A percentile compares a stretch with the other conserved stretches of the same genome.
phyloP scores from a whole-genome alignment of 2,329 filamentous ascomycete genomes.

The Paraphoma sp. region DNA sequence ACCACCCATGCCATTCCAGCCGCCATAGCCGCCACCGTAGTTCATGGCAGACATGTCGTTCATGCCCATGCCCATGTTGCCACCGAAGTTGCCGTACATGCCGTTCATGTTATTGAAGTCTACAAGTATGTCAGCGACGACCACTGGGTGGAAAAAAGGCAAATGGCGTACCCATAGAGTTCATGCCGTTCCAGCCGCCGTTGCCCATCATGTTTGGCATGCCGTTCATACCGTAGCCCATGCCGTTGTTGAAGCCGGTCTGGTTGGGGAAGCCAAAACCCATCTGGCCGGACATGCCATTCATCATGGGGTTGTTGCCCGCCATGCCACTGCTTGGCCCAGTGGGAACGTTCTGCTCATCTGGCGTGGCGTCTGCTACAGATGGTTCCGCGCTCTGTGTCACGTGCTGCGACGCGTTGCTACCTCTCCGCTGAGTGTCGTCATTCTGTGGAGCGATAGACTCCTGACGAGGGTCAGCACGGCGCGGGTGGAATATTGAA shows the following conservation, averaged over 20 bases:
- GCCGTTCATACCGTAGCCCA: constrained; percentile 61
- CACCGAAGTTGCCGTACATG: constrained; percentile 79
- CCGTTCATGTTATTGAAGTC: constrained; percentile 66
- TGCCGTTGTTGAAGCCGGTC: constrained; percentile 60
- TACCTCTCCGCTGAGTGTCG: constrained; percentile 22
- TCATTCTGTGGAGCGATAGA: constrained; percentile 14
- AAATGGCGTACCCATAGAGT: constrained; percentile 73
- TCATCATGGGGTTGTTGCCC: constrained; percentile 33
- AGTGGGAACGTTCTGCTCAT: constrained; percentile 24
- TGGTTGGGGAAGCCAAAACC: constrained; percentile 52
- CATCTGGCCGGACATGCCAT: constrained; percentile 41
- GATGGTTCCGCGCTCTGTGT: constrained; percentile 24
- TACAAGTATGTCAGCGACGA: constrained; percentile 21
- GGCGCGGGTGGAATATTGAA: constrained; percentile 8
- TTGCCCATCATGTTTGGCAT: constrained; percentile 54
- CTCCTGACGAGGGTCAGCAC: constrained; percentile 24
- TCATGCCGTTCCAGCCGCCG: constrained; percentile 77
- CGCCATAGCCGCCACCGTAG: constrained; percentile 71
- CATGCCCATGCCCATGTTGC: constrained; percentile 75
- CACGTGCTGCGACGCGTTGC: constrained; percentile 21
- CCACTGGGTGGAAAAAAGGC: neutral
- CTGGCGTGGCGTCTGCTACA: constrained; percentile 20
- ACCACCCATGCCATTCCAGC: constrained; percentile 69
- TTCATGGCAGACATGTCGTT: constrained; percentile 71
- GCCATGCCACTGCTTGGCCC: constrained; percentile 23